Conservation (phyloP, 108 stramenopile species). For the Skeletonema menzelii region DNA sequence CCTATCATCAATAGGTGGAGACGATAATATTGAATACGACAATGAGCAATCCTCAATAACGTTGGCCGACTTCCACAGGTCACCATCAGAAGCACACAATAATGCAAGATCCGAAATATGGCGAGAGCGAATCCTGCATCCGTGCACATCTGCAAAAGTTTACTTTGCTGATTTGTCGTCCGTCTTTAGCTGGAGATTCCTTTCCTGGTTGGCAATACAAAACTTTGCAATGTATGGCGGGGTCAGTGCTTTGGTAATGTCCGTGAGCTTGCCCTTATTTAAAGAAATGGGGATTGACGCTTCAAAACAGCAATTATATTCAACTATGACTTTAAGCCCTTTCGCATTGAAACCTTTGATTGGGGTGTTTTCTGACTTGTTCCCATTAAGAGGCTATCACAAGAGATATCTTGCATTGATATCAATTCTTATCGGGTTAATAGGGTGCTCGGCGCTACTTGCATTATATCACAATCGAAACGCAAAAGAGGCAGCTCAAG, state of each 20-base stretch:
- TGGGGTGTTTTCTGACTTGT: conserved; percentile 38
- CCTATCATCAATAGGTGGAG: neutral
- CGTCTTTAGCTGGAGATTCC: conserved; percentile 30
- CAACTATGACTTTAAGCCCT: conserved; percentile 35
- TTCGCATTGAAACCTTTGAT: conserved; percentile 52
- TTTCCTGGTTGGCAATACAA: conserved; percentile 36
- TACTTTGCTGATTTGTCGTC: conserved; percentile 28
- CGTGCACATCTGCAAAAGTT: conserved; percentile 7
- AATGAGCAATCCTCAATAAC: neutral
- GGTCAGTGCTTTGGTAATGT: conserved; percentile 21
- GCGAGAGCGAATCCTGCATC: conserved; percentile 1
- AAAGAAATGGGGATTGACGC: conserved; percentile 46
- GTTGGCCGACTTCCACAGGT: neutral
- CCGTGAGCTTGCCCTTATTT: conserved; percentile 42
- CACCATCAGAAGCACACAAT: neutral
- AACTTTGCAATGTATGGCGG: conserved; percentile 35
- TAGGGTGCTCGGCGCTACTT: conserved; percentile 23
- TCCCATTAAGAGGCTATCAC: conserved; percentile 40
- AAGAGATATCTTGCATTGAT: conserved; percentile 37
- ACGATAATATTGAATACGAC: neutral
- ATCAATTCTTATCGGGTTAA: conserved; percentile 37
- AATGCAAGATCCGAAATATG: neutral
- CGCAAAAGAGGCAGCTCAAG: conserved; percentile 3
- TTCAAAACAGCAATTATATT: conserved; percentile 43
- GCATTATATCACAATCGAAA: conserved; percentile 17